These are phyloP conservation scores for Neolentinus lepideus DNA, from an alignment of 1,284 basidiomycete genomes.

Conservation along the genomic window DNA sequence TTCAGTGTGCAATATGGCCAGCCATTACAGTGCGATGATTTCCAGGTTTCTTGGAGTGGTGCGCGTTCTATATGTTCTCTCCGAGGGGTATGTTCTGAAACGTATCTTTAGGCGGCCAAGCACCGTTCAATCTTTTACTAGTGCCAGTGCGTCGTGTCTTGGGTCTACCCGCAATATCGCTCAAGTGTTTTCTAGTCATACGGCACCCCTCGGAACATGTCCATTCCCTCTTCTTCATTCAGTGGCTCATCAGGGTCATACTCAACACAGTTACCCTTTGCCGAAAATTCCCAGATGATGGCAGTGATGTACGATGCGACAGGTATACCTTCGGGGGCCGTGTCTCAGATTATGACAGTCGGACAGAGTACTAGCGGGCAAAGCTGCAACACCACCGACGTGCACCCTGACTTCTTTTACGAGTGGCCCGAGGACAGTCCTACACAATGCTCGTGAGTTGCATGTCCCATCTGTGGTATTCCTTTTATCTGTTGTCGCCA, in stretches of 20 bases:
- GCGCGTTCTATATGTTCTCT: neutral
- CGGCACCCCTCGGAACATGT: constrained; percentile 43
- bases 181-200: constrained; percentile 31
- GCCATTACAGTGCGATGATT: constrained; percentile 2
- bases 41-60: constrained; percentile 1
- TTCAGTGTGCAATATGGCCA: neutral
- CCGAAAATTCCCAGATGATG: constrained; percentile 34
- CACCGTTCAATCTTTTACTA: constrained; percentile 53
- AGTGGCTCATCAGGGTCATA: constrained; percentile 48
- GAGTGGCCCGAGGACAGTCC: constrained; percentile 36
- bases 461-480: neutral
- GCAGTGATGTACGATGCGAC: constrained; percentile 66
- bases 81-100: constrained; percentile 4
- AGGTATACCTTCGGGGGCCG: constrained; percentile 61
- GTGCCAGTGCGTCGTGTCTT: constrained; percentile 45
- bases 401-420: constrained; percentile 41
- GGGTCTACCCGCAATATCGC: constrained; percentile 1
- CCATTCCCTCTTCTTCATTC: constrained; percentile 48
- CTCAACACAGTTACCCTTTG: constrained; percentile 35
- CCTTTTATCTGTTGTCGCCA: constrained; percentile 15
- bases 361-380: constrained; percentile 36
- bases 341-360: constrained; percentile 42
- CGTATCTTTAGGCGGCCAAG: constrained; percentile 43
- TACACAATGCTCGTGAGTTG: constrained; percentile 53
- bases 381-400: constrained; percentile 44